phyloP scores from a whole-genome alignment of 2,329 filamentous ascomycete species.

The Cytospora piceicola region DNA sequence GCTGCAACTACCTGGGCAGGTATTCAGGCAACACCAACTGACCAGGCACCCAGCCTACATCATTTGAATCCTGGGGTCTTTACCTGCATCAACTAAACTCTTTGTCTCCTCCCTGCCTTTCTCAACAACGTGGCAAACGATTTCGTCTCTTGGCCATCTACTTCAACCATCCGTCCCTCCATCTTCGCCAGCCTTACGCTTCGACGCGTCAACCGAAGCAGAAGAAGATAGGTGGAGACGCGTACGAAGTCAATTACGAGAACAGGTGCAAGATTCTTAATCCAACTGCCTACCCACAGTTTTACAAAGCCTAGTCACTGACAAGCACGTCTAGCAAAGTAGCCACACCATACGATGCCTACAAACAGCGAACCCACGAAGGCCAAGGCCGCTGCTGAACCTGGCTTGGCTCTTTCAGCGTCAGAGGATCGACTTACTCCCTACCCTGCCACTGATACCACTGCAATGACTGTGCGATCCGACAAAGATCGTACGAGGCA shows the following conservation, averaged over 20 bases:
- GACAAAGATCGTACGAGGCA: not conserved
- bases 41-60: not conserved
- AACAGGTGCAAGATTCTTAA: no score
- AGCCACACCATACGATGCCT: not conserved
- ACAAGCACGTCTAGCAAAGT: not conserved
- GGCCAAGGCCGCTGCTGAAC: not conserved
- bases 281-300: not conserved
- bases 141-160: not conserved
- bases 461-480: not conserved
- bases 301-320: not conserved
- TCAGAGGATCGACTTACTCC: not conserved
- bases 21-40: not conserved
- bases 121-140: not conserved
- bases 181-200: not conserved
- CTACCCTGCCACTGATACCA: not conserved
- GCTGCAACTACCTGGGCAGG: no score
- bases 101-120: not conserved
- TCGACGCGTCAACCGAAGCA: not conserved
- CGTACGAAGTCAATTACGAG: no score
- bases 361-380: not conserved
- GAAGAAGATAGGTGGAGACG: no score
- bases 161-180: not conserved
- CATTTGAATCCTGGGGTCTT: not conserved
- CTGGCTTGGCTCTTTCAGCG: not conserved
- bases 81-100: not conserved